Percentiles rank a stretch among this genome's conserved stretches.
phyloP scores from a whole-genome alignment of 2,329 filamentous ascomycete species.

The Alternaria brassicae region DNA sequence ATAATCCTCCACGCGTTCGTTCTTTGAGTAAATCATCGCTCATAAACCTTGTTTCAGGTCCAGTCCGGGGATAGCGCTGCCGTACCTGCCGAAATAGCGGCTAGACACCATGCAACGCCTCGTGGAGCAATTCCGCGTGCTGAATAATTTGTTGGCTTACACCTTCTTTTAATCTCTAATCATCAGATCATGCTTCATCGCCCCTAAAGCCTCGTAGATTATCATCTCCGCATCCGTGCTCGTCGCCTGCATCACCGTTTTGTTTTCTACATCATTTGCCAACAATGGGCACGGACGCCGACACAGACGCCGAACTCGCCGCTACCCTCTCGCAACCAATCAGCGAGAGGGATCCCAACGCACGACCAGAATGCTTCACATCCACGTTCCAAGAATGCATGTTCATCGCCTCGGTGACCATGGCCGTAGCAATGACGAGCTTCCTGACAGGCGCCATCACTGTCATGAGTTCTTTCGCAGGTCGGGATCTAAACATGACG shows the following conservation, averaged over 20 bases:
- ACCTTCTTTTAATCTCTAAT: neutral
- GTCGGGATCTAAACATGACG: constrained; percentile 66
- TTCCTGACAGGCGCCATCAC: constrained; percentile 67
- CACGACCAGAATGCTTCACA: constrained; percentile 65
- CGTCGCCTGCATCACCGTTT: neutral
- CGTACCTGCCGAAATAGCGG: constrained; percentile 6
- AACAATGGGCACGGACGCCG: constrained; percentile 22
- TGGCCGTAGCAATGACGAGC: constrained; percentile 69
- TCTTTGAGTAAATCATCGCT: neutral
- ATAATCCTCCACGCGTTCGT: neutral
- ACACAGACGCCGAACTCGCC: constrained; percentile 22
- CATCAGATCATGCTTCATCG: neutral
- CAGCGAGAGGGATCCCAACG: constrained; percentile 40
- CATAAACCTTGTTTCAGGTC: neutral
- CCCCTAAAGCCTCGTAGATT: neutral
- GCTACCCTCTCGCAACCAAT: constrained; percentile 25
- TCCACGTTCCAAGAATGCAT: constrained; percentile 68
- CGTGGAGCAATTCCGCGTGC: constrained; percentile 28
- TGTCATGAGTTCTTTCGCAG: constrained; percentile 69
- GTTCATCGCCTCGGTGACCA: constrained; percentile 71
- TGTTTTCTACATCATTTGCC: neutral
- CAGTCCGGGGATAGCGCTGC: neutral
- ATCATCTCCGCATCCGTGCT: neutral
- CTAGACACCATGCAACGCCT: neutral
- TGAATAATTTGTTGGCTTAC: constrained; percentile 20